Conservation (phyloP, 176 grass and related monocot genomes). For the Saccharum officinarum region DNA sequence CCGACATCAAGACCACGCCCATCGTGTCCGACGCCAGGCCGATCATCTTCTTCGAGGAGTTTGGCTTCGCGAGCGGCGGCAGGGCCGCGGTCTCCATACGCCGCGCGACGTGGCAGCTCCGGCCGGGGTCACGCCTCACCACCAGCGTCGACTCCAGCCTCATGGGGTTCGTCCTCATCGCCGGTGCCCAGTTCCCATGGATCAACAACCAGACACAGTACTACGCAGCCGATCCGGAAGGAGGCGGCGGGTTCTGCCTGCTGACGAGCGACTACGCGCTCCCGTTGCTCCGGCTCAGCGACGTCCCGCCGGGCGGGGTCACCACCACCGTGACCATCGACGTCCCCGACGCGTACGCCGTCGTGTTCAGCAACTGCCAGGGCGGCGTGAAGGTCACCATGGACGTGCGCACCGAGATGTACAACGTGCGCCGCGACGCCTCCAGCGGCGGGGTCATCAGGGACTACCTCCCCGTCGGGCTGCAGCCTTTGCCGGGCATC, state of each 20-base stretch:
- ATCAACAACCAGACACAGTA: slow-evolving; percentile 54
- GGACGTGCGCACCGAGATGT: slow-evolving; percentile 70
- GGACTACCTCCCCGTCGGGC: slow-evolving; percentile 68
- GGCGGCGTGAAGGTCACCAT: slow-evolving; percentile 55
- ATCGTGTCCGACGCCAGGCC: slow-evolving; percentile 47
- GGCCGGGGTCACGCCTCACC: slow-evolving; percentile 1
- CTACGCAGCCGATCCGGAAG: slow-evolving; percentile 17
- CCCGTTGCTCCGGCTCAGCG: slow-evolving; percentile 49
- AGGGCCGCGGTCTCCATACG: slow-evolving; percentile 47
- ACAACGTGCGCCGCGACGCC: slow-evolving; percentile 42
- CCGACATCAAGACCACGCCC: slow-evolving; percentile 50
- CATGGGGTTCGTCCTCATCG: slow-evolving; percentile 73
- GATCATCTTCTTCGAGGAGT: slow-evolving; percentile 73
- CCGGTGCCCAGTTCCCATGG: slow-evolving; percentile 28
- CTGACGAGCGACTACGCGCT: slow-evolving; percentile 52
- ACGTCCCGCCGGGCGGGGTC: slow-evolving; percentile 35
- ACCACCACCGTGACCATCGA: slow-evolving; percentile 35
- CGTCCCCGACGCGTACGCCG: slow-evolving; percentile 54
- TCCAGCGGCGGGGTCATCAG: not conserved
- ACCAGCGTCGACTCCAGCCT: slow-evolving; percentile 28
- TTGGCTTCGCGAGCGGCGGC: slow-evolving; percentile 57
- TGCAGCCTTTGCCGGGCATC: slow-evolving; percentile 52
- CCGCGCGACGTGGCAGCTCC: slow-evolving; percentile 38
- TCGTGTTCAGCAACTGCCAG: slow-evolving; percentile 62
- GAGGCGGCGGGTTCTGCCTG: slow-evolving; percentile 40